Evolutionary conservation across 805 yeast species (phyloP), one percentile per base, ranked within the genome.

Genomic region (Teunomyces atbi): DNA sequence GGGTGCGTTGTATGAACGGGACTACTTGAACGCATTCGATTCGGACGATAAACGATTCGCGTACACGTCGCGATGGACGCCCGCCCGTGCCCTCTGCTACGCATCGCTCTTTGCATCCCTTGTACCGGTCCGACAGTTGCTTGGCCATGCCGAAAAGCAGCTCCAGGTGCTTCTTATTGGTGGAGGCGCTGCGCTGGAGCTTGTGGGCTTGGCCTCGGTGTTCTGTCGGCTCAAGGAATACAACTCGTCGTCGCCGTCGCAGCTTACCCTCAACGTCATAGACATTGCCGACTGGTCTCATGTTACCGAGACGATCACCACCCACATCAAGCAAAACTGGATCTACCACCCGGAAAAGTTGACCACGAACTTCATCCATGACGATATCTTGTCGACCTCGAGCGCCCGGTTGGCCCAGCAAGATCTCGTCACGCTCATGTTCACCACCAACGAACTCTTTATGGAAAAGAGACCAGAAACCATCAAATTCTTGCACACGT

Each of bases 131-230:
- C 59, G 64, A 36, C 60, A 65, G 2, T 32, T 75, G 18, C 57
- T 79, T 8, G 60, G 60, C 32, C 65, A 68, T 33, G 65, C 68
- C 2, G 53, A 53, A 5, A 44, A 49, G 13, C 56, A 62, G 12
- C 58, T 67, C 3, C 62, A 73, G 5, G 78, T 83, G 0, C 61
- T 89, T 29, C 79, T 84, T 55, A 73, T 90, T 30, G 97, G 96
- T 15, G 96, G 95, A 19, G 97, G 97, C 29, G 96, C 96, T 0
- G 88, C 92, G 4, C 87, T 89, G 2, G 97, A 89, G 60, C 64
- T 89, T 19, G 80, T 82, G 27, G 87, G 80, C 0, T 58, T 88
- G 36, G 79, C 81, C 1, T 74, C 90, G 13, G 68, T 86, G 1
- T 83, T 81, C 50, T 69, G 76, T 41, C 55, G 71, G 39, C 55